Conservation (phyloP, 345 rosid species). For the Xanthoceras sorbifolium region DNA sequence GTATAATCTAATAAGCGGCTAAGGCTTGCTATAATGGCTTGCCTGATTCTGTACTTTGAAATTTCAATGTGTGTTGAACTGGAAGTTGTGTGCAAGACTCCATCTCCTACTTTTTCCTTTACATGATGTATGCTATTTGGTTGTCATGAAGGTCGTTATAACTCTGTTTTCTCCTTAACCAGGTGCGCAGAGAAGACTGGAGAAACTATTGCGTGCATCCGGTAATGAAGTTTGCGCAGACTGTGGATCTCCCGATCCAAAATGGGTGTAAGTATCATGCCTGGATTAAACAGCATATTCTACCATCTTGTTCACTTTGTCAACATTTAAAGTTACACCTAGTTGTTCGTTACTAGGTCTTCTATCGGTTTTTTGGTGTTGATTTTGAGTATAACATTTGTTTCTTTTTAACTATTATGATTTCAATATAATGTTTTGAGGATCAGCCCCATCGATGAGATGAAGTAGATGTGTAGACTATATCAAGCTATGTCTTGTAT, state of each 20-base stretch:
- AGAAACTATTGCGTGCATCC: slow-evolving; percentile 49
- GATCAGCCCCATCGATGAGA: background rate
- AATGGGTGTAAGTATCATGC: slow-evolving; percentile 83
- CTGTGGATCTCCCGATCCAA: slow-evolving; percentile 92
- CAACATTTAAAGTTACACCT: background rate
- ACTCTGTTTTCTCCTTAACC: slow-evolving; percentile 15
- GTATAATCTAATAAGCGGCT: background rate
- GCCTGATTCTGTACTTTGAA: background rate
- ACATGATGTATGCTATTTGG: background rate
- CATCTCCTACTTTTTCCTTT: background rate
- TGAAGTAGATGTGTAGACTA: background rate
- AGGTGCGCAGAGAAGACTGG: slow-evolving; percentile 62
- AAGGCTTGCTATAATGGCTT: background rate
- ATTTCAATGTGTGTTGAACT: background rate
- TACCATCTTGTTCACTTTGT: background rate
- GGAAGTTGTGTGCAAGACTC: background rate
- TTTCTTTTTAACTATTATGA: background rate
- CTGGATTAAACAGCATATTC: background rate
- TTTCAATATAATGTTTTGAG: background rate
- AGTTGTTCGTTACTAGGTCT: background rate
- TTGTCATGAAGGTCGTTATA: background rate
- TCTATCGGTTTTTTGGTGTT: background rate
- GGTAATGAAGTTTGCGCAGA: slow-evolving; percentile 82
- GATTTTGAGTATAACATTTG: background rate
- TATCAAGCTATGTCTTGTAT: background rate